phyloP scores from a whole-genome alignment of 2,329 filamentous ascomycete species.

The Trichoderma sp. region DNA sequence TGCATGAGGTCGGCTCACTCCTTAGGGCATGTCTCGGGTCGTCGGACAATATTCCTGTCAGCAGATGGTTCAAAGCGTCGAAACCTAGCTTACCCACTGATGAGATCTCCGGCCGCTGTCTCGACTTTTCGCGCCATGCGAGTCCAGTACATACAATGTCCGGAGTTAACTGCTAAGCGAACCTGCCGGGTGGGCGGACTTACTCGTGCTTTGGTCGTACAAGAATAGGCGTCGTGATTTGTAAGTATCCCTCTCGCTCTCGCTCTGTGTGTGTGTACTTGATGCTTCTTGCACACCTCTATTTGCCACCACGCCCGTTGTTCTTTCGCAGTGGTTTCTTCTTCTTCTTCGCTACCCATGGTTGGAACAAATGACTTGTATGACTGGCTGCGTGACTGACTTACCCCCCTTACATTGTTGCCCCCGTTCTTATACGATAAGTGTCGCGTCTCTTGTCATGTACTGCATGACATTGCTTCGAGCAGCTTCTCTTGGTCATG shows the following conservation, averaged over 20 bases:
- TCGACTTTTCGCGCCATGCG: neutral
- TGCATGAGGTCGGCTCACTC: neutral
- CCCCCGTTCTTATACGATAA: neutral
- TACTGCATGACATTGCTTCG: neutral
- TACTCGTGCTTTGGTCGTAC: neutral
- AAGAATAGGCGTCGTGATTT: neutral
- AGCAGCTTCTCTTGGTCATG: neutral
- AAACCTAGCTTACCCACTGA: neutral
- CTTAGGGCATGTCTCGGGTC: neutral
- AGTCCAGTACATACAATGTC: neutral
- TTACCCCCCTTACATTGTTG: neutral
- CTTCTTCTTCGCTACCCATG: neutral
- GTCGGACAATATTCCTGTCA: slow-evolving; percentile 12
- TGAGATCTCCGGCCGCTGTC: neutral
- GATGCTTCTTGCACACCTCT: neutral
- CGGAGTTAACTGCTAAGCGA: neutral
- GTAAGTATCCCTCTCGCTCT: neutral
- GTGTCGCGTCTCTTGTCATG: neutral
- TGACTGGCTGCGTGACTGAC: neutral
- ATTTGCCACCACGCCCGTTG: neutral
- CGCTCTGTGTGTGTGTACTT: neutral
- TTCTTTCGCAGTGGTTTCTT: neutral
- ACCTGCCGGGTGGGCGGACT: neutral
- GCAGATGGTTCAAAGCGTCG: neutral
- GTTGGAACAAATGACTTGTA: neutral